Conservation (phyloP, 2,329 filamentous ascomycete species). For the Juglanconis sp. region DNA sequence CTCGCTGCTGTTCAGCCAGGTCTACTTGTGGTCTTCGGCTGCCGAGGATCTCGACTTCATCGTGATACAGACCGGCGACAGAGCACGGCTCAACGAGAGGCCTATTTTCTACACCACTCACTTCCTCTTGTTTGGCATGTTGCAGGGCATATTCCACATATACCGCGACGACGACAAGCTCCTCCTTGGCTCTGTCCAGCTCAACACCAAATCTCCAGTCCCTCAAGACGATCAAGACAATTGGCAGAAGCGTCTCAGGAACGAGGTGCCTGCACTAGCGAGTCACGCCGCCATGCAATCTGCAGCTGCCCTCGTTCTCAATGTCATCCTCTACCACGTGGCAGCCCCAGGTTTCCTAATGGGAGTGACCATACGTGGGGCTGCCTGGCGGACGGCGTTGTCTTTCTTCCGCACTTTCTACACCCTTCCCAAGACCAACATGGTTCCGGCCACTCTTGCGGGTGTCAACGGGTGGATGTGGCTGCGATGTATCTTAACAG, state of each 20-base stretch:
- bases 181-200: conserved; percentile 38
- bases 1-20: conserved; percentile 73
- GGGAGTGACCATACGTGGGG: conserved; percentile 45
- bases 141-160: conserved; percentile 70
- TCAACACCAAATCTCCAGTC: conserved; percentile 18
- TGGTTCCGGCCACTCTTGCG: conserved; percentile 53
- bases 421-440: conserved; percentile 69
- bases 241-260: conserved; percentile 33
- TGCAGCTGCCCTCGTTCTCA: conserved; percentile 52
- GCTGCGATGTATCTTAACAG: conserved; percentile 55
- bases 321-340: conserved; percentile 46
- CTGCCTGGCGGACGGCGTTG: conserved; percentile 68
- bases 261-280: conserved; percentile 38
- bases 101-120: conserved; percentile 76
- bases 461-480: conserved; percentile 11
- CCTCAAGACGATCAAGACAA: conserved; percentile 23
- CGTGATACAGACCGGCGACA: conserved; percentile 73
- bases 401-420: conserved; percentile 69
- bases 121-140: conserved; percentile 63
- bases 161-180: conserved; percentile 71
- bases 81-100: conserved; percentile 78
- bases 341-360: not conserved
- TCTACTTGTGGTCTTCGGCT: conserved; percentile 71
- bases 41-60: conserved; percentile 59
- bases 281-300: conserved; percentile 38